Base-by-base conservation (phyloP, 2,329 filamentous ascomycete species). In the Zalaria sp. region DNA sequence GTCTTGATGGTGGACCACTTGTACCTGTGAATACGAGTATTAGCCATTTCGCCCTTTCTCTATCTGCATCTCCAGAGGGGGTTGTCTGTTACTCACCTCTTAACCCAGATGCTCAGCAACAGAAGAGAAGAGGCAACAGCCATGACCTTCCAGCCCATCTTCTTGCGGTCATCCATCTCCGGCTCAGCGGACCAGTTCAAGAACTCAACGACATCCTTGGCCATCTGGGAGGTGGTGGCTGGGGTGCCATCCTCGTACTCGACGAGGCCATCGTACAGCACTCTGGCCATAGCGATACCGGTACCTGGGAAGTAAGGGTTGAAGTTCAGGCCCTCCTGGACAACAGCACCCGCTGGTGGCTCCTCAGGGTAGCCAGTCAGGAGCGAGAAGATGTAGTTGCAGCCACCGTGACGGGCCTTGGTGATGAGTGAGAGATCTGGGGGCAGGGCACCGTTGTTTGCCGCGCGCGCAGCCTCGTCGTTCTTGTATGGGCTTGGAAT, bases 281-380 rank as follows among this genome's bases (percentile, higher is more conserved):
- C 91, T 78, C 91, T 89, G 56, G 82, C 89, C 91, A 98, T 98
- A 58, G 84, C 91, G 64, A 98, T 98, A 62, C 89, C 89, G 55
- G 91, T 96, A 61, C 91, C 91, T 44, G 91, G 91, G 81, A 98
- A 98, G 76, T 95, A 98, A 47, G 91, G 91, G 78, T 98, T 98
- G 79, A 98, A 98, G 80, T 96, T 95, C 68, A 98, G 80, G 59
- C 91, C 91, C 47, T 80, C 78, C 56, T 79, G 81, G 46, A 98
- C 82, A 56, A 75, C 70, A 48, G 84, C 87, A 62, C 91, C 91
- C 40, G 91, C 85, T 41, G 91, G 91, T 46, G 86, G 75, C 69
- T 98, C 91, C 54, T 98, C 91, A 46, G 91, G 91, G 68, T 98
- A 98, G 55, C 91, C 91, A 43, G 91, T 98, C 60, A 98, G 71